Base-by-base conservation (phyloP, 2,329 filamentous ascomycete genomes). In the Pseudocercospora ulei region DNA sequence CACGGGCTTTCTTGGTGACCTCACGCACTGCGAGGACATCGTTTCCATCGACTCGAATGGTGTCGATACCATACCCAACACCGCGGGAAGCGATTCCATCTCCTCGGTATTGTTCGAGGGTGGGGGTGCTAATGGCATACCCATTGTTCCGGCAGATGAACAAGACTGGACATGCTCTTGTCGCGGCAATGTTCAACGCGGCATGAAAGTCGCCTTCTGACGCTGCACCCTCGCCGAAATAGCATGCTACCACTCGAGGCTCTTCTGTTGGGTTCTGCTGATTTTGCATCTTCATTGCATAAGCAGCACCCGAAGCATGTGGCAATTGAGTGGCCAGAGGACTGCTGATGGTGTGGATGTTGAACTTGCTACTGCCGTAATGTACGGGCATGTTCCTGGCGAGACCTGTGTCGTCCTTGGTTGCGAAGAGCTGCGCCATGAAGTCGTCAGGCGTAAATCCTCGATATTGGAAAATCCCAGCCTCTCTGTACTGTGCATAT, bases 321-420 rank as follows among this genome's bases (percentile, higher is more conserved):
- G 86, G 87, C 31, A 94, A 80, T 58, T 94, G 86, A 0, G 86
- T 94, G 11, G 84, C 86, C 9, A 94, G 65, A 0, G 87, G 79
- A 0, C 83, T 92, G 22, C 82, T 83, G 35, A 94, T 82, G 3
- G 86, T 87, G 61, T 92, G 83, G 56, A 94, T 86, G 52, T 94
- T 85, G 41, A 92, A 68, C 48, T 83, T 78, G 41, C 71, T 75
- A 60, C 81, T 86, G 30, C 87, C 87, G 56, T 96, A 98, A 63
- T 98, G 90, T 8, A 96, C 83, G 0, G 90, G 90, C 90, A 98
- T 98, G 56, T 94, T 96, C 47, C 88, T 76, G 1, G 87, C 90
- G 44, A 71, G 73, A 1, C 88, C 87, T 0, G 70, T 62, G 53
- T 98, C 90, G 47, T 84, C 75, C 38, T 68, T 73, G 57, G 94